phyloP scores from a whole-genome alignment of 257 asterid species.

The Nicotiana sylvestris region DNA sequence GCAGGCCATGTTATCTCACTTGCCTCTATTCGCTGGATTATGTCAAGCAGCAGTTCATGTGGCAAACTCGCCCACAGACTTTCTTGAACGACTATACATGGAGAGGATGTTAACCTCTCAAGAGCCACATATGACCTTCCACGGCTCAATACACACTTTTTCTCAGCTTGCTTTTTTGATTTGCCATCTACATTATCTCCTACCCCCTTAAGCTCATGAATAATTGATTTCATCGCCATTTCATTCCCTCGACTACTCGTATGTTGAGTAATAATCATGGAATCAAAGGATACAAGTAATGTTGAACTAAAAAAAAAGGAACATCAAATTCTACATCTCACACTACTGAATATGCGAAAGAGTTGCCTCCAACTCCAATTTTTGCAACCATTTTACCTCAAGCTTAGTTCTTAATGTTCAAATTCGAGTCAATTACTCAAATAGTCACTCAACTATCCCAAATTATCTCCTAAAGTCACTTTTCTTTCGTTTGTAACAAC shows the following conservation, averaged over 20 bases:
- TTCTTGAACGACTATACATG: slow-evolving; percentile 25
- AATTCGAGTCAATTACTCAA: neutral
- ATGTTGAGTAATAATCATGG: neutral
- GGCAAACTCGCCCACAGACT: slow-evolving; percentile 55
- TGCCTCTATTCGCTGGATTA: slow-evolving; percentile 48
- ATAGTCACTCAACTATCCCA: too few relatives aligned
- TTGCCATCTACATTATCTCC: slow-evolving; percentile 25
- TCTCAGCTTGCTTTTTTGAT: slow-evolving; percentile 26
- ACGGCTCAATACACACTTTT: slow-evolving; percentile 22
- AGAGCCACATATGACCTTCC: slow-evolving; percentile 30
- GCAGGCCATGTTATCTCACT: slow-evolving; percentile 53
- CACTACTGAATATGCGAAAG: neutral
- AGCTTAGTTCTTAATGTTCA: neutral
- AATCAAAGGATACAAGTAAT: neutral
- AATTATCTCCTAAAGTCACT: too few relatives aligned
- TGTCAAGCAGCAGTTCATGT: slow-evolving; percentile 52
- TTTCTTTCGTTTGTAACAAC: too few relatives aligned
- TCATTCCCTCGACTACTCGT: slow-evolving; percentile 14
- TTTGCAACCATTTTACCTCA: neutral
- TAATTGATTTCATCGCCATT: slow-evolving; percentile 36
- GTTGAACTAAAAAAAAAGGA: neutral
- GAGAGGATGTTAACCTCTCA: slow-evolving; percentile 29
- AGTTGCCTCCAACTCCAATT: neutral
- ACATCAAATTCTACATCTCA: neutral
- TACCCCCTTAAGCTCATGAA: slow-evolving; percentile 29